Percentiles rank a stretch among this genome's conserved stretches.
Evolutionary conservation across 164 flowering plant species (phyloP).

Genomic region (Nelumbo lutea): DNA sequence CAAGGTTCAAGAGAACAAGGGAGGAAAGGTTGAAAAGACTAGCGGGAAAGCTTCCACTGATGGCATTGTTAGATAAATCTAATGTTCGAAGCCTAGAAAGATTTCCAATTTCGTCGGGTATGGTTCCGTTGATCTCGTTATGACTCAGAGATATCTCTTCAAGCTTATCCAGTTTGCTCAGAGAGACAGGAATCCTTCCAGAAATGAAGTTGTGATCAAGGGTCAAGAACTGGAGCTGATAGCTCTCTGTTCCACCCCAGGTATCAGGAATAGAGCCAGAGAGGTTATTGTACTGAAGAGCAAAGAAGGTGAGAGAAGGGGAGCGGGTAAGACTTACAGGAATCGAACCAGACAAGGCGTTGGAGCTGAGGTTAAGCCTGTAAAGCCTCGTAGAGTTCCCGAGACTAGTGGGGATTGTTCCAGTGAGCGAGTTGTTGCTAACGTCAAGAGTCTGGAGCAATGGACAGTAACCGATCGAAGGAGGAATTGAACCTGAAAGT

Average conservation of each 20-base stretch:
- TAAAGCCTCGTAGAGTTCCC: slow-evolving; percentile 52
- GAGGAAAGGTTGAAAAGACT: slow-evolving; percentile 43
- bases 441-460: slow-evolving; percentile 67
- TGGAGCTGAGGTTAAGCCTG: slow-evolving; percentile 75
- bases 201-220: slow-evolving; percentile 57
- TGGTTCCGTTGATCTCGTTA: slow-evolving; percentile 50
- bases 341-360: slow-evolving; percentile 54
- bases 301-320: slow-evolving; percentile 54
- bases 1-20: slow-evolving; percentile 38
- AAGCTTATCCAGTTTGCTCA: slow-evolving; percentile 40
- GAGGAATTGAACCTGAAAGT: slow-evolving; percentile 77
- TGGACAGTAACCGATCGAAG: slow-evolving; percentile 54
- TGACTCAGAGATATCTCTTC: slow-evolving; percentile 45
- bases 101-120: slow-evolving; percentile 50
- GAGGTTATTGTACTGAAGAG: slow-evolving; percentile 69
- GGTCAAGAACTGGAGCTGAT: slow-evolving; percentile 39
- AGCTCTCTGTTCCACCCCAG: slow-evolving; percentile 40
- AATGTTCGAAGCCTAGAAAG: slow-evolving; percentile 43
- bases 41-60: slow-evolving; percentile 51
- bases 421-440: slow-evolving; percentile 68
- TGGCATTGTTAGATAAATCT: slow-evolving; percentile 57
- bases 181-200: slow-evolving; percentile 50
- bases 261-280: slow-evolving; percentile 67
- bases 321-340: slow-evolving; percentile 48
- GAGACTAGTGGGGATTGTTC: slow-evolving; percentile 55